Evolutionary conservation across 2,329 filamentous ascomycete genomes (phyloP), one percentile per base, ranked within the genome.

Genomic region (Ceratocystis eucalypticola): DNA sequence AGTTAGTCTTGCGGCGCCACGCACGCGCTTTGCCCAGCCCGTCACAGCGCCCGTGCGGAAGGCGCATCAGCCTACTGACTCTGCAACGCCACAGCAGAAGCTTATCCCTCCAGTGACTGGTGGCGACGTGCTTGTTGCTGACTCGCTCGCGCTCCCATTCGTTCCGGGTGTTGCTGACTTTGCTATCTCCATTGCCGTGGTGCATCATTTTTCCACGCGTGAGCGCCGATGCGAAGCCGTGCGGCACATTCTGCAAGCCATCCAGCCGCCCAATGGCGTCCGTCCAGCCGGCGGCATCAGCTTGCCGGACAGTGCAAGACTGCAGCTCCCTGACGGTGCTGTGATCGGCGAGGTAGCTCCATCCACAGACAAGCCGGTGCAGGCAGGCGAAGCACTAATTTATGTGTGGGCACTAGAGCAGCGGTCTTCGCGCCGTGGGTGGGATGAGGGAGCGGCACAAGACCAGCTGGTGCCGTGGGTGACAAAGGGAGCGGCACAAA

Each of bases 391-490:
- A 74, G 87, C 88, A 17, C 78, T 97, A 66, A 80, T 97, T 64
- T 96, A 94, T 74, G 93, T 95, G 20, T 97, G 94, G 94, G 94
- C 94, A 0, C 80, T 99, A 22, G 94, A 99, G 80, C 94, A 99
- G 77, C 87, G 88, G 71, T 79, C 79, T 67, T 96, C 91, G 75
- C 84, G 94, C 67, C 80, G 94, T 69, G 93, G 93, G 1, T 99
- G 93, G 93, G 86, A 91, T 73, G 86, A 88, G 74, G 86, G 85
- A 22, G 84, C 87, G 69, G 83, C 88, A 70, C 93, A 97, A 78
- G 94, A 99, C 77, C 86, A 94, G 69, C 88, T 97, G 78, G 94
- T 99, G 61, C 92, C 94, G 15, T 99, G 94, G 94, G 91, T 97
- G 28, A 83, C 92, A 74, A 78, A 77, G 72, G 71, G 50, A 44